phyloP scores from a whole-genome alignment of 2,329 filamentous ascomycete species.

The Fusarium algeriense region DNA sequence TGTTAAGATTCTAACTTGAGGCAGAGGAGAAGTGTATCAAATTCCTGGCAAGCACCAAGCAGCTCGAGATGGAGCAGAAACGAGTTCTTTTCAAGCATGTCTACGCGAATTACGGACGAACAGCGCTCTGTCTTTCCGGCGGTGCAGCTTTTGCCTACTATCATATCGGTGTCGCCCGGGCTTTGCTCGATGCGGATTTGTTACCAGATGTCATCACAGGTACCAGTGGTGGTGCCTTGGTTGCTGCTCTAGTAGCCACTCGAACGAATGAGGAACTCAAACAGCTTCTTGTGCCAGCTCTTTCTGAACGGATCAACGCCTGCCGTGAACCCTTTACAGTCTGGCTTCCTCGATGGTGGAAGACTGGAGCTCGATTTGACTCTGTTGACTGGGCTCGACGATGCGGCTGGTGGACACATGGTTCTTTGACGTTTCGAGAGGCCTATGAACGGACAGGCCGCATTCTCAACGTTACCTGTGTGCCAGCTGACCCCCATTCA shows the following conservation, averaged over 20 bases:
- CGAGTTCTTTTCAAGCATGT: conserved; percentile 86
- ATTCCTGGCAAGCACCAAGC: conserved; percentile 75
- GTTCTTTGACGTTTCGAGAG: conserved; percentile 93
- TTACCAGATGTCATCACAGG: conserved; percentile 96
- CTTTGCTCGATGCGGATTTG: conserved; percentile 85
- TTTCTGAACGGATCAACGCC: conserved; percentile 87
- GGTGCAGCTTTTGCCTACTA: conserved; percentile 97
- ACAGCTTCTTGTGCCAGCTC: conserved; percentile 83
- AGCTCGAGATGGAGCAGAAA: conserved; percentile 80
- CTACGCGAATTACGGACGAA: conserved; percentile 90
- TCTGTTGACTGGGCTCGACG: conserved; percentile 89
- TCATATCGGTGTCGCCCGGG: conserved; percentile 92
- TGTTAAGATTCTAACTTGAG: conserved; percentile 23
- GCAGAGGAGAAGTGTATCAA: conserved; percentile 74
- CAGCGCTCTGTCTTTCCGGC: conserved; percentile 91
- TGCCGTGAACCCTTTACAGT: conserved; percentile 81
- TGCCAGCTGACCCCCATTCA: conserved; percentile 94
- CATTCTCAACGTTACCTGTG: conserved; percentile 94
- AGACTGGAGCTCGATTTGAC: conserved; percentile 93
- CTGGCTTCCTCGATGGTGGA: conserved; percentile 90
- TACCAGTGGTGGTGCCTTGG: conserved; percentile 91
- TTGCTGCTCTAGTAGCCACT: conserved; percentile 88
- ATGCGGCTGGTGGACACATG: conserved; percentile 89
- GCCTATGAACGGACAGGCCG: conserved; percentile 94
- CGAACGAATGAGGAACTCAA: conserved; percentile 93